phyloP scores from a whole-genome alignment of 257 asterid species.

The Lycium ferocissimum region DNA sequence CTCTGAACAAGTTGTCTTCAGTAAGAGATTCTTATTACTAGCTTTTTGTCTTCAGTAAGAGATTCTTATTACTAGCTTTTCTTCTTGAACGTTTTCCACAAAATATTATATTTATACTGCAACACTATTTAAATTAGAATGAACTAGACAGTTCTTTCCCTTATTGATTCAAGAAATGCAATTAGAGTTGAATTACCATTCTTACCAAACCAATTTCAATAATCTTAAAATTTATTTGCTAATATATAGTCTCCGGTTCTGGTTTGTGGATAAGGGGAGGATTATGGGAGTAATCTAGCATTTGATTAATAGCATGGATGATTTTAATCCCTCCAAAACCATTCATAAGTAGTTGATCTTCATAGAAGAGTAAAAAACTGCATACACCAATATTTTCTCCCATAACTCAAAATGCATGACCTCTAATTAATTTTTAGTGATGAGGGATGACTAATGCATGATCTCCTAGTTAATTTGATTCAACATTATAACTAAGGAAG shows the following conservation, averaged over 20 bases:
- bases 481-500: too few relatives aligned
- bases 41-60: slow-evolving; percentile 73
- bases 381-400: not conserved
- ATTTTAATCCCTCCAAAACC: not conserved
- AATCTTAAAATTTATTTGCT: not conserved
- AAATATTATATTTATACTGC: slow-evolving; percentile 6
- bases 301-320: not conserved
- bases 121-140: not conserved
- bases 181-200: not conserved
- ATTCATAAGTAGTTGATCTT: not conserved
- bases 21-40: slow-evolving; percentile 51
- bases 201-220: not conserved
- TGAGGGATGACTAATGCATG: not conserved
- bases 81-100: slow-evolving; percentile 10
- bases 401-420: not conserved
- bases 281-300: not conserved
- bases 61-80: slow-evolving; percentile 22
- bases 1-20: slow-evolving; percentile 88
- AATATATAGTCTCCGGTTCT: not conserved
- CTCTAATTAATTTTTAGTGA: not conserved
- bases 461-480: not conserved
- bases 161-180: slow-evolving; percentile 25
- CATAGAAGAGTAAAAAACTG: slow-evolving; percentile 3
- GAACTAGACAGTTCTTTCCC: not conserved
- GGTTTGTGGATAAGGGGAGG: not conserved